A percentile compares a stretch with the other conserved stretches of the same genome.
Conservation (phyloP, 441 rosid species). For the Gossypium lobatum region DNA sequence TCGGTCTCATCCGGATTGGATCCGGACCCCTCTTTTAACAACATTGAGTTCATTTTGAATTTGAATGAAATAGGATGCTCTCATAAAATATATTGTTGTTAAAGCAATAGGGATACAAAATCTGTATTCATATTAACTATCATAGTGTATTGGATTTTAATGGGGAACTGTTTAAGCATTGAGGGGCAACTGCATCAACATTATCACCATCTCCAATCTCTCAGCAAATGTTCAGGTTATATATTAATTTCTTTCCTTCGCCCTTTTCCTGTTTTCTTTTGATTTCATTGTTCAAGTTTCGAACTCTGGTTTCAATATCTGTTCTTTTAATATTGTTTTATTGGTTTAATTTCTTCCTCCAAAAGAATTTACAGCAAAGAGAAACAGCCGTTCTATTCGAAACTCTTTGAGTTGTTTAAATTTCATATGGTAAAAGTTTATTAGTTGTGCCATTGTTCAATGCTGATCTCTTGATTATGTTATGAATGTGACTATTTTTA, state of each 20-base stretch:
- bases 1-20: slow-evolving; percentile 21
- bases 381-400: background rate
- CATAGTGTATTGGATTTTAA: slow-evolving; percentile 28
- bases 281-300: background rate
- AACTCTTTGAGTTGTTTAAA: background rate
- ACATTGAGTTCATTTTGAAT: background rate
- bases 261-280: background rate
- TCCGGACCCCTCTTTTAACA: background rate
- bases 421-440: background rate
- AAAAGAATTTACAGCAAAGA: background rate
- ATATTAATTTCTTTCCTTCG: background rate
- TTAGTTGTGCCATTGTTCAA: background rate
- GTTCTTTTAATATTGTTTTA: background rate
- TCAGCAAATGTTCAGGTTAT: slow-evolving; percentile 30
- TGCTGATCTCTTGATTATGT: background rate
- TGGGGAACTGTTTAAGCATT: slow-evolving; percentile 82
- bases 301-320: background rate
- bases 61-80: background rate
- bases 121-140: slow-evolving; percentile 6
- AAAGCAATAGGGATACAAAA: background rate
- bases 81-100: slow-evolving; percentile 16
- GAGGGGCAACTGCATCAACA: slow-evolving; percentile 33
- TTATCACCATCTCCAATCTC: slow-evolving; percentile 17
- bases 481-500: background rate
- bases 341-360: background rate